Evolutionary conservation across 352 stramenopile genomes (phyloP), one percentile per base, ranked within the genome.

Genomic region (Globisporangium abappressorium): DNA sequence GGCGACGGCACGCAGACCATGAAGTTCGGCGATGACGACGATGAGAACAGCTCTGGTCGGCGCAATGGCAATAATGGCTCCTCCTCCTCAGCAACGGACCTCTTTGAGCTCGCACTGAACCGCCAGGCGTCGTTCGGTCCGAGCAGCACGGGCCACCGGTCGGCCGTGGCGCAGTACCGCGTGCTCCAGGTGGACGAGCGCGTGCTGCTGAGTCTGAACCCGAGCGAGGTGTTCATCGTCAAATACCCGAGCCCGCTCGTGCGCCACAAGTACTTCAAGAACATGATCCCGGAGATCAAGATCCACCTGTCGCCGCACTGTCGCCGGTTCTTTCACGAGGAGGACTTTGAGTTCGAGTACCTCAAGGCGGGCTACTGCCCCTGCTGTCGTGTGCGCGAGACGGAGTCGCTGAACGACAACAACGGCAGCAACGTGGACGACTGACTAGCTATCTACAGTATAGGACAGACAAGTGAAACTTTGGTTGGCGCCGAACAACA

Each of bases 331-430:
- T 98, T 98, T 80, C 90, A 98, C 76, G 90, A 98, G 65, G 90
- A 98, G 73, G 93, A 98, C 75, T 98, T 98, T 69, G 95, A 98
- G 80, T 97, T 98, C 54, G 90, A 93, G 57, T 94, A 97, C 67
- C 79, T 98, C 26, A 93, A 89, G 63, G 78, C 88, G 7, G 87
- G 87, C 30, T 66, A 84, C 46, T 98, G 94, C 70, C 93, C 91
- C n/a, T 97, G 91, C 74, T 98, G 90, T 58, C 86, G 92, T 38
- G 66, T 91, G 5, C 26, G 70, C 18, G 84, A 94, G 63, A 77
- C 89, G 56, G 68, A 78, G 20, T 60, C 77, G 30, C 63, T 62
- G 12, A 59, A 66, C 34, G 49, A 55, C 30, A 64, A 60, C 33
- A 60, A 38, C 46, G 20, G 8, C 28, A 54, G 28, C 24, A 47